phyloP scores from a whole-genome alignment of 345 rosid genomes.

The Stellera chamaejasme region DNA sequence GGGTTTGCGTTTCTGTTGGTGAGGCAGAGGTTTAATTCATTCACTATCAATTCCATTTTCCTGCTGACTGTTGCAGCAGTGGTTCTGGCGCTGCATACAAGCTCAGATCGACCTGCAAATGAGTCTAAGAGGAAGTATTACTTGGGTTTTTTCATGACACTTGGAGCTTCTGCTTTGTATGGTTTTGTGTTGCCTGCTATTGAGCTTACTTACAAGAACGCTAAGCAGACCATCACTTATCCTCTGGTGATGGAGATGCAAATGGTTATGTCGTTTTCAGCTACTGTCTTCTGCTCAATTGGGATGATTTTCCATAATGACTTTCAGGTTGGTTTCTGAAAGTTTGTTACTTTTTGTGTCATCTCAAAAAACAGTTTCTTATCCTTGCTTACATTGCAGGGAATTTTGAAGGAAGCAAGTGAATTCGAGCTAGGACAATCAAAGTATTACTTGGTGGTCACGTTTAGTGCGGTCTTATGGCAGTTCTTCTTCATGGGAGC shows the following conservation, averaged over 20 bases:
- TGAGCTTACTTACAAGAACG: conserved; percentile 14
- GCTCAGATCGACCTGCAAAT: conserved; percentile 9
- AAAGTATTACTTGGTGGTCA: conserved; percentile 15
- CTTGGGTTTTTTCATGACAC: conserved; percentile 20
- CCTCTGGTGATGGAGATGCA: conserved; percentile 27
- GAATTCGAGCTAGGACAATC: conserved; percentile 14
- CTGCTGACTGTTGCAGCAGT: conserved; percentile 6
- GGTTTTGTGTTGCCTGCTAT: conserved; percentile 25
- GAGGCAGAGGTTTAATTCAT: conserved; percentile 11
- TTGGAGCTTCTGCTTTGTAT: conserved; percentile 21
- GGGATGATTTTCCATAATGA: conserved; percentile 27
- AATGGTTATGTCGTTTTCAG: conserved; percentile 26
- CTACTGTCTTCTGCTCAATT: conserved; percentile 19
- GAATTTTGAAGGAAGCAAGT: conserved; percentile 17
- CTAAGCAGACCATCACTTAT: conserved; percentile 11
- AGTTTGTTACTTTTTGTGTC: too few relatives aligned
- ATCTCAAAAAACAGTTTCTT: too few relatives aligned
- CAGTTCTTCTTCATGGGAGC: conserved; percentile 36
- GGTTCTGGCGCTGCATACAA: conserved; percentile 11
- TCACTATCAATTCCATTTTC: conserved; percentile 2
- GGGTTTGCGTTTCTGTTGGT: conserved; percentile 6
- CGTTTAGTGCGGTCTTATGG: conserved; percentile 19
- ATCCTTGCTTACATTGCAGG: conserved; percentile 11
- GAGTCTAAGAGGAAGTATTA: conserved; percentile 16
- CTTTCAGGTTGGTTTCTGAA: conserved; percentile 7